These are phyloP conservation scores for Aspergillus hortae DNA, from an alignment of 2,329 filamentous ascomycete species.

Conservation along the genomic window DNA sequence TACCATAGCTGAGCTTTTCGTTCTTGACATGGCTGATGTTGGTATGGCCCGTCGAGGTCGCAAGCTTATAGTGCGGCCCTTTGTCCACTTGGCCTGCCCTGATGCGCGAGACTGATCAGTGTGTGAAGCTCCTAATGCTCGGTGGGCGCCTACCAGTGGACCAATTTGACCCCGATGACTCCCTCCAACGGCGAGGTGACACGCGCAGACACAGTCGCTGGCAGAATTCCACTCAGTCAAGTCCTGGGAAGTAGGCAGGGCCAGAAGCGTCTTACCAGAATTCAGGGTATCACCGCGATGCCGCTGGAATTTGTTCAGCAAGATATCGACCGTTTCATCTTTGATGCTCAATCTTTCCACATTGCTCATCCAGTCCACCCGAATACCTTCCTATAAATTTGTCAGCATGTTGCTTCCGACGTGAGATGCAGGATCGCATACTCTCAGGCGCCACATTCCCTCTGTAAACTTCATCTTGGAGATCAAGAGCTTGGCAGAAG, in stretches of 20 bases:
- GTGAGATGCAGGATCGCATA: conserved; percentile 9
- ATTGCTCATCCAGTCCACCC: conserved; percentile 42
- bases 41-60: conserved; percentile 23
- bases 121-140: neutral
- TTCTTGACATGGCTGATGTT: conserved; percentile 24
- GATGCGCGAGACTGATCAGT: neutral
- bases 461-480: conserved; percentile 41
- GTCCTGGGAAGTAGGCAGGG: neutral
- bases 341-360: conserved; percentile 32
- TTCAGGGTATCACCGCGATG: conserved; percentile 40
- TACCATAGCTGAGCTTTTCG: conserved; percentile 28
- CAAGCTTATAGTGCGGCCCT: conserved; percentile 34
- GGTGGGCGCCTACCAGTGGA: conserved; percentile 29
- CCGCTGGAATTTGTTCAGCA: conserved; percentile 36
- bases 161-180: conserved; percentile 37
- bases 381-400: conserved; percentile 29
- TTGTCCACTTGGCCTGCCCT: conserved; percentile 35
- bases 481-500: neutral
- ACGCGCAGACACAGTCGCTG: conserved; percentile 32
- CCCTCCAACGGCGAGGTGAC: conserved; percentile 37
- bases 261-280: conserved; percentile 22
- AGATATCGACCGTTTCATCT: conserved; percentile 30
- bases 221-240: neutral
- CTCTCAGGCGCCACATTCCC: conserved; percentile 38
- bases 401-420: neutral